Conservation (phyloP, 805 yeast species). For the Ogataea sp. region DNA sequence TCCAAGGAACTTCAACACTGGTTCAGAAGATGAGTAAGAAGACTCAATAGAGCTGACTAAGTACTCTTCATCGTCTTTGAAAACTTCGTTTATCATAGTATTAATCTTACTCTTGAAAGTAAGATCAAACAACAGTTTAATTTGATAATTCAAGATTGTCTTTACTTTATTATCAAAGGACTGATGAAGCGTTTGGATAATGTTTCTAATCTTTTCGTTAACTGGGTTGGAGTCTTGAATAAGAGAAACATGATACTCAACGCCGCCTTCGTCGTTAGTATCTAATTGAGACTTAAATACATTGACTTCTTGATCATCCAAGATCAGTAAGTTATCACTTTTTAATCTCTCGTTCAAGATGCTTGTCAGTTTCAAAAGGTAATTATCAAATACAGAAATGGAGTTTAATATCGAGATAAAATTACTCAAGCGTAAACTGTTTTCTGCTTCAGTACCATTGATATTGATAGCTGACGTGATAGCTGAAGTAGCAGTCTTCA, state of each 20-base stretch:
- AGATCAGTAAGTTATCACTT: constrained; percentile 20
- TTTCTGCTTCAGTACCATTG: constrained; percentile 33
- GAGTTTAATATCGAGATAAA: constrained; percentile 70
- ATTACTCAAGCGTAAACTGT: constrained; percentile 40
- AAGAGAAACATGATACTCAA: constrained; percentile 12
- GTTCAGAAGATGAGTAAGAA: constrained; percentile 9
- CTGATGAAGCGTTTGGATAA: constrained; percentile 13
- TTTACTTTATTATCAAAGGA: constrained; percentile 20
- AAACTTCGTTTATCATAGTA: constrained; percentile 26
- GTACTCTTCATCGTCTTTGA: constrained; percentile 33
- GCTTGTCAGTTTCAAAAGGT: constrained; percentile 45
- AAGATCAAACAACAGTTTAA: constrained; percentile 30
- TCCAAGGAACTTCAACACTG: constrained; percentile 41
- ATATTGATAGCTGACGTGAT: constrained; percentile 27
- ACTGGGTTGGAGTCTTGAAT: constrained; percentile 7
- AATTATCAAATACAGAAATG: constrained; percentile 51
- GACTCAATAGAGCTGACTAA: constrained; percentile 15
- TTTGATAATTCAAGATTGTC: constrained; percentile 34
- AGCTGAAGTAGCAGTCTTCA: constrained; percentile 34
- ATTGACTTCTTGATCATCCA: constrained; percentile 23
- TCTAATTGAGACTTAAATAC: constrained; percentile 16
- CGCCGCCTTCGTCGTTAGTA: constrained; percentile 8
- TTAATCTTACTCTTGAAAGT: constrained; percentile 28
- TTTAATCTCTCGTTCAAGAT: constrained; percentile 25
- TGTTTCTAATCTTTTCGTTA: constrained; percentile 13